Conservation (phyloP, 768 basidiomycete species). For the Agrocybe pediades region DNA sequence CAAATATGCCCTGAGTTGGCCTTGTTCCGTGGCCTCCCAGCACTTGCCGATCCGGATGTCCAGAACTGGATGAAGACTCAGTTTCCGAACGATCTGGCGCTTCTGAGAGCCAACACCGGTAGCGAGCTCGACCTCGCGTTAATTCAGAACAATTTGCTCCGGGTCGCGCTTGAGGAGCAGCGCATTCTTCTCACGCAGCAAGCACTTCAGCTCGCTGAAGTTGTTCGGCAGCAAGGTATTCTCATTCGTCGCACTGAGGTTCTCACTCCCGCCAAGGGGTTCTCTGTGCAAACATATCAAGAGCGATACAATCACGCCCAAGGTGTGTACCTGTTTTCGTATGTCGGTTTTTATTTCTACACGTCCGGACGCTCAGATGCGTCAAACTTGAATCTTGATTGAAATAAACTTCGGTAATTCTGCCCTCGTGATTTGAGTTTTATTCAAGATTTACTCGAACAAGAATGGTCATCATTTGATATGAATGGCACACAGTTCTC, state of each 20-base stretch:
- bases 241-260: slow-evolving; percentile 1
- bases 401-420: no score
- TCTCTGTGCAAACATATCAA: background rate
- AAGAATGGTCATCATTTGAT: no score
- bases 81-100: slow-evolving; percentile 20
- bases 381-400: no score
- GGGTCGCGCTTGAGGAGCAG: slow-evolving; percentile 17
- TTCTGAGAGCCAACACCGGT: slow-evolving; percentile 18
- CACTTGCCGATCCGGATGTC: slow-evolving; percentile 23
- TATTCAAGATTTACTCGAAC: no score
- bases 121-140: slow-evolving; percentile 17
- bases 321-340: no score
- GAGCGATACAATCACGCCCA: background rate
- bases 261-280: slow-evolving; percentile 1
- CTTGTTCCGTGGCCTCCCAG: slow-evolving; percentile 28
- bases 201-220: background rate
- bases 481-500: no score
- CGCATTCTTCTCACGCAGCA: slow-evolving; percentile 1
- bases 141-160: slow-evolving; percentile 22
- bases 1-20: slow-evolving; percentile 23
- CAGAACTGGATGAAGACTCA: slow-evolving; percentile 25
- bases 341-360: no score
- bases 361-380: no score
- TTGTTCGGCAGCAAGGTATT: background rate
- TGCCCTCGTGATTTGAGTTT: no score